Percentiles rank a stretch among this genome's conserved stretches.
phyloP scores from a whole-genome alignment of 108 stramenopile species.

The Cyclotella choctawhatcheeana region DNA sequence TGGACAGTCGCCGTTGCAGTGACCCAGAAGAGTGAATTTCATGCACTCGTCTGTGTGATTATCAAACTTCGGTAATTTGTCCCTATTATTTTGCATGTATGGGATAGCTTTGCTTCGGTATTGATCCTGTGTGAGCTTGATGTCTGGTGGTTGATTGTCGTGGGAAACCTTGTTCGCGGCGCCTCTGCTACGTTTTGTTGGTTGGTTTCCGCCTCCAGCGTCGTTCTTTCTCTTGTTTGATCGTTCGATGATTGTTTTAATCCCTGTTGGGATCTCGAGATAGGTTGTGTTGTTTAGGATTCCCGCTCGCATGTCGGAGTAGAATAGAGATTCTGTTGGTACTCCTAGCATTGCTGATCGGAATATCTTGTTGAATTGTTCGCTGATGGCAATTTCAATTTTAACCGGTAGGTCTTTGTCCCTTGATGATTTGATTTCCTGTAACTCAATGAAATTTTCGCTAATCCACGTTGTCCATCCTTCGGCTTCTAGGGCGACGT shows the following conservation, averaged over 20 bases:
- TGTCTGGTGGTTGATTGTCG: slow-evolving; percentile 12
- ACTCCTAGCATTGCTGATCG: not conserved
- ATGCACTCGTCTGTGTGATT: slow-evolving; percentile 5
- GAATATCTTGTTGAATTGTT: slow-evolving; percentile 1
- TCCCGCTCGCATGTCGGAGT: not conserved
- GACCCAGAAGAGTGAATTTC: not conserved
- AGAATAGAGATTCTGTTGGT: not conserved
- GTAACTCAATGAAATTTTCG: not conserved
- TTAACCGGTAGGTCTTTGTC: slow-evolving; percentile 12
- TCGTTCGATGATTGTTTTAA: not conserved
- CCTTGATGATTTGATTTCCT: not conserved
- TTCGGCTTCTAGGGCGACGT: not conserved
- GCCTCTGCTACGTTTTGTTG: too few species aligned
- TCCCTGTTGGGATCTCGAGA: not conserved
- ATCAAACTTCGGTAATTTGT: slow-evolving; percentile 4
- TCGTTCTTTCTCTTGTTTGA: not conserved
- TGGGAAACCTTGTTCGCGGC: not conserved
- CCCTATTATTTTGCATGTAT: not conserved
- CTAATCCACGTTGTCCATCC: not conserved
- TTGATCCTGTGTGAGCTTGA: not conserved
- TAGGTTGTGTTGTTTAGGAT: not conserved
- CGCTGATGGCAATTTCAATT: slow-evolving; percentile 1
- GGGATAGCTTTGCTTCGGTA: not conserved
- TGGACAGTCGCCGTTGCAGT: slow-evolving; percentile 20
- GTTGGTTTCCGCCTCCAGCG: too few species aligned